Percentiles rank a stretch among this genome's conserved stretches.
Conservation (phyloP, 192 early-diverging fungal genomes). For the Coemansia interrupta region DNA sequence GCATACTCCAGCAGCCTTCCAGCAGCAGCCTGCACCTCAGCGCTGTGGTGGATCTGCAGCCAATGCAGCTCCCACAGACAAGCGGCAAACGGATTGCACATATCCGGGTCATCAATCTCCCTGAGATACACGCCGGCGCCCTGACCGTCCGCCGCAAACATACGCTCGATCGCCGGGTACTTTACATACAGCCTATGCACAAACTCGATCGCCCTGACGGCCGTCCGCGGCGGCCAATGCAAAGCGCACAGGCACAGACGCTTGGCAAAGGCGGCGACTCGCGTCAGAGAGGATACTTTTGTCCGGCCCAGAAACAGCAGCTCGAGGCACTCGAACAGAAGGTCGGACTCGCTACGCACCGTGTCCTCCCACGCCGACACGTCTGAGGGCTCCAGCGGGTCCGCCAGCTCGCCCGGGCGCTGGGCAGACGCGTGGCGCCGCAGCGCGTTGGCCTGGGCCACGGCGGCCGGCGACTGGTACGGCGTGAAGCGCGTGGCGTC, state of each 20-base stretch:
- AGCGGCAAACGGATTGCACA: conserved; percentile 93
- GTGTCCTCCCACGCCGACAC: conserved; percentile 52
- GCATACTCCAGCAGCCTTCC: conserved; percentile 36
- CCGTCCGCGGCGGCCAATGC: conserved; percentile 72
- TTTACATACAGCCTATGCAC: conserved; percentile 51
- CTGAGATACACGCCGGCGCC: conserved; percentile 77
- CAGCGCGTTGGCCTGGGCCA: conserved; percentile 28
- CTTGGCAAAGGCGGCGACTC: conserved; percentile 87
- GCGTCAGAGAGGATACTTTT: conserved; percentile 70
- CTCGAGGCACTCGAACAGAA: conserved; percentile 80
- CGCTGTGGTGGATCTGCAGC: conserved; percentile 53
- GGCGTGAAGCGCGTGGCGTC: conserved; percentile 49
- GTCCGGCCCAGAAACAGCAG: conserved; percentile 77
- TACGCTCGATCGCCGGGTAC: conserved; percentile 60
- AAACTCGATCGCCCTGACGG: conserved; percentile 63
- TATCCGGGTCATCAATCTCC: conserved; percentile 83
- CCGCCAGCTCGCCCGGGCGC: background rate
- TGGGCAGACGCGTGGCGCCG: conserved; percentile 1
- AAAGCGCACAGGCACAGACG: conserved; percentile 68
- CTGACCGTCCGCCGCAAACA: conserved; percentile 64
- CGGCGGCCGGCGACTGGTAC: conserved; percentile 40
- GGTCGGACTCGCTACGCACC: conserved; percentile 69
- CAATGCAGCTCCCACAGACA: conserved; percentile 83
- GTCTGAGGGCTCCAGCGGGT: conserved; percentile 20
- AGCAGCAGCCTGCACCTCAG: conserved; percentile 35